Conservation (phyloP, 495 filamentous ascomycete species). For the Hypoxylon fragiforme region DNA sequence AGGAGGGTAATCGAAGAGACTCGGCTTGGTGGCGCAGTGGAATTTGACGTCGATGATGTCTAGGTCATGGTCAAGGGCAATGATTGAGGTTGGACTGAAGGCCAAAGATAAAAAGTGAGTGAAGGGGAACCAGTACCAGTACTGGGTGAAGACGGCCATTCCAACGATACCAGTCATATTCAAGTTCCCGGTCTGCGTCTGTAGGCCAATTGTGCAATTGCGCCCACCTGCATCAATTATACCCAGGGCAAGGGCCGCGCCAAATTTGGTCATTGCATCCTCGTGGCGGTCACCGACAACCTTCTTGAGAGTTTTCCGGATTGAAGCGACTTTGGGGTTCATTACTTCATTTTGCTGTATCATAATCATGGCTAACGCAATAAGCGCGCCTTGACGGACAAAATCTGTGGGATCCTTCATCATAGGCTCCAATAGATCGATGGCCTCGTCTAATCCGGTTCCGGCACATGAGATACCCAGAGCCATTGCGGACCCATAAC, state of each 20-base stretch:
- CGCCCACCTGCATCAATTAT: conserved; percentile 98
- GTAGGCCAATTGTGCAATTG: conserved; percentile 96
- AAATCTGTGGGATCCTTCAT: conserved; percentile 99
- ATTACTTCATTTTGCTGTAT: conserved; percentile 96
- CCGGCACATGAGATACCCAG: conserved; percentile 97
- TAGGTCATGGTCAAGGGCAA: conserved; percentile 89
- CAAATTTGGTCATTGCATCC: conserved; percentile 99
- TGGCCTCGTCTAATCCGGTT: conserved; percentile 94
- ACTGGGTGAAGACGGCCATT: conserved; percentile 97
- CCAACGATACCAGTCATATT: conserved; percentile 98
- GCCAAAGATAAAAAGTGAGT: conserved; percentile 95
- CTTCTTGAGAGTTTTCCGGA: conserved; percentile 85
- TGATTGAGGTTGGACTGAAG: conserved; percentile 92
- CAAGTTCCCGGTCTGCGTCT: conserved; percentile 96
- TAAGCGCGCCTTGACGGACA: conserved; percentile 95
- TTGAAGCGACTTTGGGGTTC: conserved; percentile 84
- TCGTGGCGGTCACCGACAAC: conserved; percentile 94
- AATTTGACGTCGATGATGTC: conserved; percentile 96
- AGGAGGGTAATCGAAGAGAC: conserved; percentile 96
- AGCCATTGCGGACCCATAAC: conserved; percentile 98
- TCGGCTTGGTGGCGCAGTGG: conserved; percentile 90
- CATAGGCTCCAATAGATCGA: conserved; percentile 97
- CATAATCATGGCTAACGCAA: conserved; percentile 94
- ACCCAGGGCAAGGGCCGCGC: conserved; percentile 88
- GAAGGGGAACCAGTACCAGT: conserved; percentile 99